Evolutionary conservation across 2,329 filamentous ascomycete species (phyloP).

Genomic region (Cadophora sp.): DNA sequence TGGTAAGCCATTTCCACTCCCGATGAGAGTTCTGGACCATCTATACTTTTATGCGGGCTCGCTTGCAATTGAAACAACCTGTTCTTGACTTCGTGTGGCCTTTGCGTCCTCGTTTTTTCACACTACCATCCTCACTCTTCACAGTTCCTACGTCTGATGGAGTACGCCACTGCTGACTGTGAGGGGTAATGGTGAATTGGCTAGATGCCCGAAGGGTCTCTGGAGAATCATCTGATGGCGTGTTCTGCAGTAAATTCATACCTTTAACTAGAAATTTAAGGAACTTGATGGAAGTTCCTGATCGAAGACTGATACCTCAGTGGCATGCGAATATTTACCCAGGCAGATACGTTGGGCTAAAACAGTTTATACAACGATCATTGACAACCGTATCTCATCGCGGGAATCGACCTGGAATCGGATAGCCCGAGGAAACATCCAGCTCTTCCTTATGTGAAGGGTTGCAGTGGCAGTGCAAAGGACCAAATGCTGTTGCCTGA

Average conservation of each 20-base stretch:
- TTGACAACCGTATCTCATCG: no score
- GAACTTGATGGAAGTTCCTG: background rate
- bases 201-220: background rate
- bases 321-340: no score
- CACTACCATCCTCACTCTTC: slow-evolving; percentile 7
- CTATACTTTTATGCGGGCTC: slow-evolving; percentile 66
- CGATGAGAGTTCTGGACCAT: no score
- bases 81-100: slow-evolving; percentile 71
- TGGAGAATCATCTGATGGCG: background rate
- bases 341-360: no score
- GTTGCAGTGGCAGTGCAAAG: slow-evolving; percentile 1
- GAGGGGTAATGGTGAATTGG: background rate
- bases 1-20: background rate
- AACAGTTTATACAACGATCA: no score
- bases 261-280: background rate
- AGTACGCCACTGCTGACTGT: background rate
- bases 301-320: no score
- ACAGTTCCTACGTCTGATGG: background rate
- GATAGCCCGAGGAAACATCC: background rate
- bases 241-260: background rate
- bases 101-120: slow-evolving; percentile 33
- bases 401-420: background rate
- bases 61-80: slow-evolving; percentile 73
- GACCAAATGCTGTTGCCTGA: slow-evolving; percentile 8
- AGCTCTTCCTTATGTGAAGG: background rate